Evolutionary conservation across 345 rosid species (phyloP).

Genomic region (Reutealis trisperma): DNA sequence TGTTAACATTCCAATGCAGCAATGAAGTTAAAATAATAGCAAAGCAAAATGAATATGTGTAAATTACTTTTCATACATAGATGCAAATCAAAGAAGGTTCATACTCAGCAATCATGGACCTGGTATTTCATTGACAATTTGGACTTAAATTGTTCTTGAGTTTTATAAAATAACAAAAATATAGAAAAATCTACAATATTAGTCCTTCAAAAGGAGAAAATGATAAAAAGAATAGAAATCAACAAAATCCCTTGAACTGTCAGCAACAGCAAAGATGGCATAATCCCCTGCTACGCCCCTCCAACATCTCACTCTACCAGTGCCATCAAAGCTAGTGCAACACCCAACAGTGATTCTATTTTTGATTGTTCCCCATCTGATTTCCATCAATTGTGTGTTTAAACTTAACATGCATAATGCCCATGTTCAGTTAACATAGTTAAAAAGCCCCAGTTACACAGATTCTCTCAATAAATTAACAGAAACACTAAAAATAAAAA

Average conservation of each 20-base stretch:
- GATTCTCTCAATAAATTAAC: not conserved
- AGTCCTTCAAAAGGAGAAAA: not conserved
- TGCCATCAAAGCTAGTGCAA: not conserved
- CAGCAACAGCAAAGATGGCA: not conserved
- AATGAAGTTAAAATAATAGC: slow-evolving; percentile 5
- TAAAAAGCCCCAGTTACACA: not conserved
- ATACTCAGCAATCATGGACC: not conserved
- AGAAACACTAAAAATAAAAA: not conserved
- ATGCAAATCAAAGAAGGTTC: too few relatives aligned
- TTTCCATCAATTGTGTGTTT: not conserved
- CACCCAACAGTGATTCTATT: not conserved
- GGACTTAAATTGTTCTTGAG: not conserved
- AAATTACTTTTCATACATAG: not conserved
- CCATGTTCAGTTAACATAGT: not conserved
- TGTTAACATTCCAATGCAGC: not conserved
- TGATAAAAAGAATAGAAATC: not conserved
- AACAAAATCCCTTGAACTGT: not conserved
- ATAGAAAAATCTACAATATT: not conserved
- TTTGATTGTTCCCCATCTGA: not conserved
- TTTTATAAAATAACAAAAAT: not conserved
- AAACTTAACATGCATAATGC: not conserved
- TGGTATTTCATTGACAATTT: not conserved
- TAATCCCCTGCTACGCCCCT: not conserved
- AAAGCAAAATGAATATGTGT: not conserved
- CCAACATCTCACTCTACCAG: not conserved